phyloP scores from a whole-genome alignment of 208 protist species.

The Leishmania martiniquensis region DNA sequence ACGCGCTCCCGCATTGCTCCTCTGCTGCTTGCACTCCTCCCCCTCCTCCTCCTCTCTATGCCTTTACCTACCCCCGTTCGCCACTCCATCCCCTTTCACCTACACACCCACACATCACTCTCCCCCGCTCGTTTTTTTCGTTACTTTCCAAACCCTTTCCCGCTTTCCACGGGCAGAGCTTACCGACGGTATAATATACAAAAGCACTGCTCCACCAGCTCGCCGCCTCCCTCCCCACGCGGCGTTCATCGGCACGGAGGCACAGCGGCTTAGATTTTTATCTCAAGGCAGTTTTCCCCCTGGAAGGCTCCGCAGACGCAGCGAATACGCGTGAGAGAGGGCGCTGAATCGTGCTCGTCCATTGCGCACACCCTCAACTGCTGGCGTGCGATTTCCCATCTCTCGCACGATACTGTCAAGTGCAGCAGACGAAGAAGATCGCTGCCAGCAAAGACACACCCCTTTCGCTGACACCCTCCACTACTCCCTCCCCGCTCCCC shows the following conservation, averaged over 20 bases:
- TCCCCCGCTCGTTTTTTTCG: not conserved
- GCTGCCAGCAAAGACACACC: not conserved
- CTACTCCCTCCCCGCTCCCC: not conserved
- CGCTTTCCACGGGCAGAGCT: too few relatives aligned
- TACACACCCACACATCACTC: not conserved
- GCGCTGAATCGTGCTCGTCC: not conserved
- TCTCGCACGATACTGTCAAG: not conserved
- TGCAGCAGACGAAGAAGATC: not conserved
- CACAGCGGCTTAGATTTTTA: not conserved
- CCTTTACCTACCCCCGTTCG: not conserved
- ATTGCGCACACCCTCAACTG: not conserved
- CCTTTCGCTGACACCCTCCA: not conserved
- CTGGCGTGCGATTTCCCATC: not conserved
- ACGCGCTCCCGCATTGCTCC: not conserved
- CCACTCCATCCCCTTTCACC: not conserved
- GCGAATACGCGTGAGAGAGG: not conserved
- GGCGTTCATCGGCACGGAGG: not conserved
- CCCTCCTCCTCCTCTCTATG: not conserved
- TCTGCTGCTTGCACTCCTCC: too few relatives aligned
- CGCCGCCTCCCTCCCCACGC: not conserved
- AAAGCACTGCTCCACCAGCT: not conserved
- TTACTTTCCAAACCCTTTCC: too few relatives aligned
- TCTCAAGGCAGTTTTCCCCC: not conserved
- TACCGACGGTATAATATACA: too few relatives aligned
- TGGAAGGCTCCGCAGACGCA: not conserved